phyloP scores from a whole-genome alignment of 768 basidiomycete species.

The Austroboletus festivus region DNA sequence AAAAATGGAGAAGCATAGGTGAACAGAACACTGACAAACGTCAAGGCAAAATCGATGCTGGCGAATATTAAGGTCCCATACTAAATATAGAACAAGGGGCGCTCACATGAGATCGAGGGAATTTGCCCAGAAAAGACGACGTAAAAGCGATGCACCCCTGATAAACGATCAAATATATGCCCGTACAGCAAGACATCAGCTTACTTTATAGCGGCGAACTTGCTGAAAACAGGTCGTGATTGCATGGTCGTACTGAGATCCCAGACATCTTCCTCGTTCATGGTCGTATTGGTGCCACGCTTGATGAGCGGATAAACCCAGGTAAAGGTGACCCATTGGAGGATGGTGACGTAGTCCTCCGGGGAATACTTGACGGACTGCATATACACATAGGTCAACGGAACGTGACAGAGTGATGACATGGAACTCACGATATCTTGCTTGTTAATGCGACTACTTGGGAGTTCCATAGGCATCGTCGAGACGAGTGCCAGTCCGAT shows the following conservation, averaged over 20 bases:
- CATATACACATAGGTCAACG: not conserved
- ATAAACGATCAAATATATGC: not conserved
- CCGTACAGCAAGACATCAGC: not conserved
- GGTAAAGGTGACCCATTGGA: slow-evolving; percentile 66
- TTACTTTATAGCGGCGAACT: slow-evolving; percentile 36
- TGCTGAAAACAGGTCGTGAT: slow-evolving; percentile 59
- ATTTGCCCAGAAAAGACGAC: slow-evolving; percentile 44
- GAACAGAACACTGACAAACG: slow-evolving; percentile 66
- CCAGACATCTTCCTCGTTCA: slow-evolving; percentile 75
- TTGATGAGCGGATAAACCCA: slow-evolving; percentile 70
- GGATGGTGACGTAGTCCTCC: slow-evolving; percentile 74
- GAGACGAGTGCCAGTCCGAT: slow-evolving; percentile 46
- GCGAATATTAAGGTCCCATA: not conserved
- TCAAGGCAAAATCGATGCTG: slow-evolving; percentile 64
- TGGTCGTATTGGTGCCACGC: slow-evolving; percentile 46
- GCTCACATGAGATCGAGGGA: slow-evolving; percentile 41
- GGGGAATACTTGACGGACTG: slow-evolving; percentile 38
- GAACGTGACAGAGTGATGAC: not conserved
- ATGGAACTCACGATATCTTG: slow-evolving; percentile 57
- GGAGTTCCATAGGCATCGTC: slow-evolving; percentile 65
- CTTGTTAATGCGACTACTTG: slow-evolving; percentile 47
- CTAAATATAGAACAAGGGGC: not conserved
- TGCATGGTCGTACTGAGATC: slow-evolving; percentile 63
- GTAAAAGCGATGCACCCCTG: slow-evolving; percentile 36
- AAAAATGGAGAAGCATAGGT: slow-evolving; percentile 85